Conservation (phyloP, 331 rosid species). For the Prunus yedoensis region DNA sequence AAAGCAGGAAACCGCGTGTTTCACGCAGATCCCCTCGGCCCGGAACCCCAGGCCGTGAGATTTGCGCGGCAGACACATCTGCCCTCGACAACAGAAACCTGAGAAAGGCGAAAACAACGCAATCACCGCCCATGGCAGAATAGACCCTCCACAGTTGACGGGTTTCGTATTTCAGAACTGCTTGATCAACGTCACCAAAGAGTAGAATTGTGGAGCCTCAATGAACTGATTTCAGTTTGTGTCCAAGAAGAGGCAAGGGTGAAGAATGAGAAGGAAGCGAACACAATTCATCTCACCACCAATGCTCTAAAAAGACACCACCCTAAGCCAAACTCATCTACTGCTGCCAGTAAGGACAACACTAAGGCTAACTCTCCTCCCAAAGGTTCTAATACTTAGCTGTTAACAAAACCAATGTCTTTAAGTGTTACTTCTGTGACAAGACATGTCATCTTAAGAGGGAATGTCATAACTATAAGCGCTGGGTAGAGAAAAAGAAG, state of each 20-base stretch:
- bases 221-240: neutral
- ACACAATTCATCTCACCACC: neutral
- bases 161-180: constrained; percentile 82
- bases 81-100: constrained; percentile 61
- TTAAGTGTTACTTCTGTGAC: neutral
- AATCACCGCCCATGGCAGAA: constrained; percentile 81
- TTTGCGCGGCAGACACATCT: too few relatives aligned
- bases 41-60: too few relatives aligned
- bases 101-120: constrained; percentile 76
- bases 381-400: neutral
- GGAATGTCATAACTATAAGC: neutral
- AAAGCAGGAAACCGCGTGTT: too few relatives aligned
- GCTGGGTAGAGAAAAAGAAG: neutral
- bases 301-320: rapidly evolving
- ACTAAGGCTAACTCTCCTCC: neutral
- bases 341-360: neutral
- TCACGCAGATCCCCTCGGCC: too few relatives aligned
- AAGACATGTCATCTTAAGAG: neutral
- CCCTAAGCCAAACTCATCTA: rapidly evolving
- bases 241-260: neutral
- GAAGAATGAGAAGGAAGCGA: neutral
- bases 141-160: constrained; percentile 73
- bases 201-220: constrained; percentile 3
- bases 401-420: neutral
- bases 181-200: constrained; percentile 68